A percentile compares a stretch with the other conserved stretches of the same genome.
These are phyloP conservation scores for Bretschneidera sinensis DNA, from an alignment of 345 rosid genomes.

Conservation along the genomic window DNA sequence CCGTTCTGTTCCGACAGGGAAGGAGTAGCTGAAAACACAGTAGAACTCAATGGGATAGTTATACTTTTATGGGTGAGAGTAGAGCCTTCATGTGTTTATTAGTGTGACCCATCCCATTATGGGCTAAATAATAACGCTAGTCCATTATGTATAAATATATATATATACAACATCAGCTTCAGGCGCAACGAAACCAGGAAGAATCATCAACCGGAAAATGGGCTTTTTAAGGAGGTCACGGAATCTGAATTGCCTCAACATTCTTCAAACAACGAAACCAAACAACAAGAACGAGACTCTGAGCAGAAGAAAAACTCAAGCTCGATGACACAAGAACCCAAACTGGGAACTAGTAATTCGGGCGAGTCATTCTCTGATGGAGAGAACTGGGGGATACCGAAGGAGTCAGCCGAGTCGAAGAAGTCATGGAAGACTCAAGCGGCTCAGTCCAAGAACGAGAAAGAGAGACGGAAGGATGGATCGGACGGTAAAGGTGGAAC, in stretches of 20 bases:
- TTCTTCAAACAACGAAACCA: constrained; percentile 13
- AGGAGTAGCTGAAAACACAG: too few species aligned
- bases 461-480: constrained; percentile 55
- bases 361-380: constrained; percentile 23
- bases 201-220: constrained; percentile 18
- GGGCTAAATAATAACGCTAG: too few species aligned
- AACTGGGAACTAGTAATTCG: constrained; percentile 1
- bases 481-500: constrained; percentile 22
- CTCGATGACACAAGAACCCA: neutral
- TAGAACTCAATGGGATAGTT: too few species aligned
- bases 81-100: too few species aligned
- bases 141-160: too few species aligned
- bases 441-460: constrained; percentile 61
- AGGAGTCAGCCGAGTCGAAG: constrained; percentile 72
- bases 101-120: too few species aligned
- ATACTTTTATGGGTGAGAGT: too few species aligned
- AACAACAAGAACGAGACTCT: constrained; percentile 6
- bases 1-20: too few species aligned
- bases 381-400: constrained; percentile 55
- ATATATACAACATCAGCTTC: constrained; percentile 20
- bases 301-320: constrained; percentile 14
- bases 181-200: constrained; percentile 32
- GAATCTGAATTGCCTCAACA: constrained; percentile 21
- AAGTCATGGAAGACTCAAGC: constrained; percentile 76
- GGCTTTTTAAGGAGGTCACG: constrained; percentile 7